These are phyloP conservation scores for Apiospora phragmitis DNA, from an alignment of 2,329 filamentous ascomycete genomes.

Conservation along the genomic window DNA sequence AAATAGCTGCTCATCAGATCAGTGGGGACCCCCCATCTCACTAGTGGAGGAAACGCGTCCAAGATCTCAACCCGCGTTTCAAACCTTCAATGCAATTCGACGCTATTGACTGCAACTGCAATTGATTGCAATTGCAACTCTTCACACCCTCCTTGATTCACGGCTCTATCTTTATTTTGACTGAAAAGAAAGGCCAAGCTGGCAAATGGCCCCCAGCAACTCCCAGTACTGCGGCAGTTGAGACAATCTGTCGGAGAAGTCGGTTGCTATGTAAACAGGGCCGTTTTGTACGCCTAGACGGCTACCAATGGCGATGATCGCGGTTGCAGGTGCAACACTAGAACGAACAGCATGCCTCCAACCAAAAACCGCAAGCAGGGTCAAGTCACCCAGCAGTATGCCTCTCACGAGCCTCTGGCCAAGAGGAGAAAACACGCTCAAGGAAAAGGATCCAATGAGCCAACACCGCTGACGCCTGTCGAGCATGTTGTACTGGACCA, in stretches of 20 bases:
- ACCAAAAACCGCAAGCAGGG: neutral
- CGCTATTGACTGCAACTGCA: neutral
- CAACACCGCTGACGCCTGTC: constrained; percentile 10
- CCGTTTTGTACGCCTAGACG: neutral
- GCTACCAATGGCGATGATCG: neutral
- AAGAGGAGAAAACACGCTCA: neutral
- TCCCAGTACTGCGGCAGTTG: neutral
- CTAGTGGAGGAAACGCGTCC: neutral
- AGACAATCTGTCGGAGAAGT: neutral
- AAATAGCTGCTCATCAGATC: neutral
- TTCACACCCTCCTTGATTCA: neutral
- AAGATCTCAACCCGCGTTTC: constrained; percentile 5
- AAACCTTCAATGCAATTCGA: neutral
- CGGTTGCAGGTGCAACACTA: neutral
- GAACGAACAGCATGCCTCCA: neutral
- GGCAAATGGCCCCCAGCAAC: neutral
- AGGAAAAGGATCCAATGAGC: neutral
- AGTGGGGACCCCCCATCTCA: constrained; percentile 1
- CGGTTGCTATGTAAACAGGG: constrained; percentile 4
- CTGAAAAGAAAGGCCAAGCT: neutral
- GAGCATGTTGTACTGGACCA: constrained; percentile 65
- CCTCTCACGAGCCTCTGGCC: neutral
- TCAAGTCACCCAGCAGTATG: neutral
- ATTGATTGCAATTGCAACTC: neutral
- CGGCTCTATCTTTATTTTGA: neutral